Evolutionary conservation across 352 stramenopile genomes (phyloP).

Genomic region (Thraustochytrium striatum): DNA sequence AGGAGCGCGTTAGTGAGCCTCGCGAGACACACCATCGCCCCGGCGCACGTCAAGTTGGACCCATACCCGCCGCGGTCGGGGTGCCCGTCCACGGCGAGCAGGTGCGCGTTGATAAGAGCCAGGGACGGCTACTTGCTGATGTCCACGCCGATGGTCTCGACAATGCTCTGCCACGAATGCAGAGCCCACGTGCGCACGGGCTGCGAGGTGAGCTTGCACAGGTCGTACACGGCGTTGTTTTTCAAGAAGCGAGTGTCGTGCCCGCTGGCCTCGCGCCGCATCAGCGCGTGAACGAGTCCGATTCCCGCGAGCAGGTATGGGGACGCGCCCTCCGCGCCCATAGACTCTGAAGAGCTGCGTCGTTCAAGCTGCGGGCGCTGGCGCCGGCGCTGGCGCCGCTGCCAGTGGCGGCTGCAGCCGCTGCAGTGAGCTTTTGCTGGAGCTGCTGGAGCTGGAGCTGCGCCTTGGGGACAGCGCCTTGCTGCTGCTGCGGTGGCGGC

Average conservation of each 20-base stretch:
- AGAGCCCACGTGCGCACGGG: constrained; percentile 20
- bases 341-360: no score
- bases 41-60: background rate
- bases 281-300: constrained; percentile 11
- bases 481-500: no score
- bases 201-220: constrained; percentile 40
- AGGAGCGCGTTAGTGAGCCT: constrained; percentile 25
- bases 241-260: constrained; percentile 36
- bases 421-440: no score
- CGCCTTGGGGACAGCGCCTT: no score
- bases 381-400: background rate
- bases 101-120: constrained; percentile 37
- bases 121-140: constrained; percentile 10
- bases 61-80: constrained; percentile 9
- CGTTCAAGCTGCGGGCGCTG: no score
- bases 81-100: constrained; percentile 37
- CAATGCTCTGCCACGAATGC: constrained; percentile 23
- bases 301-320: background rate
- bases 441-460: no score
- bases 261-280: constrained; percentile 1
- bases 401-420: background rate
- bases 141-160: constrained; percentile 29
- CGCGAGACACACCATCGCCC: background rate
- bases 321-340: no score
- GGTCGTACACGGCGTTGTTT: constrained; percentile 31